Evolutionary conservation across 140 eudicot genomes (phyloP).

Genomic region (Bidens hawaiensis): DNA sequence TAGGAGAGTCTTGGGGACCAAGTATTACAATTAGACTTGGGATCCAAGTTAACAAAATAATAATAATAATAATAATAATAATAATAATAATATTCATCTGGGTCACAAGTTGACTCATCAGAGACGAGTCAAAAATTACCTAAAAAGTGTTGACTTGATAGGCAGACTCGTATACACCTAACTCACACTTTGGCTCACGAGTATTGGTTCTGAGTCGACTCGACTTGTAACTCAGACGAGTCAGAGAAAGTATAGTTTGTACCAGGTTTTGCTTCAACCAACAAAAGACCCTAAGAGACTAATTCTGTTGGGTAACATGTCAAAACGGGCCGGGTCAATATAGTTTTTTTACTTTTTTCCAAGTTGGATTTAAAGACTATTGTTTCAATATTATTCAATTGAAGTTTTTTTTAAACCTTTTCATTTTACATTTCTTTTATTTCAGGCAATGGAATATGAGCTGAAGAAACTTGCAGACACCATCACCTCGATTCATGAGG

Average conservation of each 20-base stretch:
- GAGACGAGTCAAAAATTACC: neutral
- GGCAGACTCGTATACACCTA: neutral
- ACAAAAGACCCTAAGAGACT: neutral
- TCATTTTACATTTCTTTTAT: slow-evolving; percentile 2
- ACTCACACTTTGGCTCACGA: neutral
- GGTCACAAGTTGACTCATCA: no score
- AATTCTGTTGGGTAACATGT: neutral
- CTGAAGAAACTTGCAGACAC: slow-evolving; percentile 85
- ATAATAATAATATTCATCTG: no score
- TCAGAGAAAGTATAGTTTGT: neutral
- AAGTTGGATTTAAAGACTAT: neutral
- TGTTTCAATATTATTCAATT: neutral
- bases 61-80: no score
- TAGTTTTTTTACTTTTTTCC: neutral
- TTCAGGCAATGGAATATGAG: slow-evolving; percentile 89
- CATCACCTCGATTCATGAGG: slow-evolving; percentile 77
- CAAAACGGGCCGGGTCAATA: neutral
- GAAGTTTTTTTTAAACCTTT: neutral
- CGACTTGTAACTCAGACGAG: neutral
- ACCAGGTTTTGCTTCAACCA: neutral
- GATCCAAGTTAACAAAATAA: no score
- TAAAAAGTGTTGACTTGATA: neutral
- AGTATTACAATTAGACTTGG: neutral
- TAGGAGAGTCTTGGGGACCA: neutral
- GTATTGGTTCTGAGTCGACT: neutral